These are phyloP conservation scores for Polyporus tsugae DNA, from an alignment of 1,284 basidiomycete species.

Conservation along the genomic window DNA sequence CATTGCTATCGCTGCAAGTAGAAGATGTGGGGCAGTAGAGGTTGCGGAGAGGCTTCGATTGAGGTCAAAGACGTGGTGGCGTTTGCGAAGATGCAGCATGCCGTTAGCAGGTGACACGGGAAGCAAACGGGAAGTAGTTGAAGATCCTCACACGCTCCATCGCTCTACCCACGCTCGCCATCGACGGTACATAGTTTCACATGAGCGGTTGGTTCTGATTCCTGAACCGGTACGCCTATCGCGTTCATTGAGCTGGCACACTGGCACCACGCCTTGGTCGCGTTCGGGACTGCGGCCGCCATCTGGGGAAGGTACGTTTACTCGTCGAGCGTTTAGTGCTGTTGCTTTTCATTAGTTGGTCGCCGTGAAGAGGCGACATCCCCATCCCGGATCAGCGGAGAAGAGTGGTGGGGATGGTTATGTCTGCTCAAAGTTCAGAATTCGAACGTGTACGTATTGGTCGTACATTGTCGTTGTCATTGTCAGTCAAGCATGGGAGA, in stretches of 20 bases:
- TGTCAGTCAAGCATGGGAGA: background rate
- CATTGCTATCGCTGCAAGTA: slow-evolving; percentile 8
- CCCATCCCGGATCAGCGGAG: background rate
- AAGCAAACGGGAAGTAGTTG: background rate
- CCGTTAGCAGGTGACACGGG: background rate
- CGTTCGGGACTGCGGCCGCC: background rate
- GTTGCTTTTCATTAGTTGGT: background rate
- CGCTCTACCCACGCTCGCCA: background rate
- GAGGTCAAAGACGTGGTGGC: slow-evolving; percentile 17
- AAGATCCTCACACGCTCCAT: background rate
- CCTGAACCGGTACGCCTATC: background rate
- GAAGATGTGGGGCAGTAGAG: slow-evolving; percentile 8
- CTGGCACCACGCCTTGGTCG: background rate
- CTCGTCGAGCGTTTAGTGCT: background rate
- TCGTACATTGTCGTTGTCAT: background rate
- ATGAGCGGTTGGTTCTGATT: background rate
- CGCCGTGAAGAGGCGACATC: background rate
- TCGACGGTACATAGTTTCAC: background rate
- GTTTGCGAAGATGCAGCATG: slow-evolving; percentile 7
- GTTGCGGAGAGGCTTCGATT: slow-evolving; percentile 14
- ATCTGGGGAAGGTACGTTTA: background rate
- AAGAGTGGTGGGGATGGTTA: background rate
- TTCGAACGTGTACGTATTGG: background rate
- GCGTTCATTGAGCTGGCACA: background rate
- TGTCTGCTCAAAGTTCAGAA: background rate